phyloP scores from a whole-genome alignment of 2,329 filamentous ascomycete species.

The Venturiaceae sp. region DNA sequence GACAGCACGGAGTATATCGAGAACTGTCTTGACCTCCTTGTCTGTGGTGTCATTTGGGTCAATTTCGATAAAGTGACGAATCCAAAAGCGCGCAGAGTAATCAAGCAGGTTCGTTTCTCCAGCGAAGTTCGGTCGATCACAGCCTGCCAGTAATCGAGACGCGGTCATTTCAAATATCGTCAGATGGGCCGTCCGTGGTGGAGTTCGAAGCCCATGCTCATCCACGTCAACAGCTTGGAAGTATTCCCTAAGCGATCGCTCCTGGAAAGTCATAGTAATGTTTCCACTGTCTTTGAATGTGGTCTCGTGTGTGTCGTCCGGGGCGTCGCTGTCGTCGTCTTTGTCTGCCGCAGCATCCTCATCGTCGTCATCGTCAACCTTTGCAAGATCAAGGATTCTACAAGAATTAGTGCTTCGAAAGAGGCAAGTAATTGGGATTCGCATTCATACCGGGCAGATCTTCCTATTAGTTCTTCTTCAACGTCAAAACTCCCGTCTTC shows the following conservation, averaged over 20 bases:
- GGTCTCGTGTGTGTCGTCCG: conserved; percentile 7
- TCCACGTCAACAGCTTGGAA: conserved; percentile 13
- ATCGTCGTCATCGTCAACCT: conserved; percentile 7
- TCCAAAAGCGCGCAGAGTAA: conserved; percentile 13
- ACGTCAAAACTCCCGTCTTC: conserved; percentile 13
- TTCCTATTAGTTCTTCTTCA: conserved; percentile 15
- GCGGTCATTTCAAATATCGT: conserved; percentile 11
- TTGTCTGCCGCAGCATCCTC: conserved; percentile 11
- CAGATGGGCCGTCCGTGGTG: conserved; percentile 13
- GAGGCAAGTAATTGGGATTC: neutral
- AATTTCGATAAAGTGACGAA: conserved; percentile 13
- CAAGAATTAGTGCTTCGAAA: too few species aligned
- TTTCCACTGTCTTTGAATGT: conserved; percentile 10
- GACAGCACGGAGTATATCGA: conserved; percentile 9
- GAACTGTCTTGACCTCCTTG: conserved; percentile 8
- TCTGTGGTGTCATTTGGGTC: conserved; percentile 8
- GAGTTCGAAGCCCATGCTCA: conserved; percentile 11
- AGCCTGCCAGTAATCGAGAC: conserved; percentile 5
- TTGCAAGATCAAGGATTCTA: conserved; percentile 14
- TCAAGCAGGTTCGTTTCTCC: neutral
- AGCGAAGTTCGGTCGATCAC: neutral
- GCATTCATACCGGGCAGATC: conserved; percentile 12
- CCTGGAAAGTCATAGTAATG: conserved; percentile 14
- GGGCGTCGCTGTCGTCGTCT: conserved; percentile 12
- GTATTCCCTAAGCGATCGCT: conserved; percentile 15